Evolutionary conservation across 2,329 filamentous ascomycete genomes (phyloP).

Genomic region (Paecilomyces sp.): DNA sequence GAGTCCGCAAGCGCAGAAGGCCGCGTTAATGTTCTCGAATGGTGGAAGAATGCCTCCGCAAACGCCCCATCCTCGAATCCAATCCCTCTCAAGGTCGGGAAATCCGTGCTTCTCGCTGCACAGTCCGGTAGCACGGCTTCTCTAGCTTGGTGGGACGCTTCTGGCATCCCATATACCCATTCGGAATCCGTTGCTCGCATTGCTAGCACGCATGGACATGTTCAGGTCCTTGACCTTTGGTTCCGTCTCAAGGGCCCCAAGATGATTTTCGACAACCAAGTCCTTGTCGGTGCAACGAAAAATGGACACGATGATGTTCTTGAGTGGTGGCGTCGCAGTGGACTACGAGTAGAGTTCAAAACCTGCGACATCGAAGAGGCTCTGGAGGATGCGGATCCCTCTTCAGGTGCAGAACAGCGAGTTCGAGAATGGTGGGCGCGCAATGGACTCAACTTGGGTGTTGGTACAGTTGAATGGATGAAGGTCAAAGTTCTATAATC

Average conservation of each 20-base stretch:
- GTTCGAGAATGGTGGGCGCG: conserved; percentile 82
- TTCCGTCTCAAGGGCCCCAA: conserved; percentile 65
- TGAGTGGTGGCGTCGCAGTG: conserved; percentile 79
- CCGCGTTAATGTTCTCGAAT: conserved; percentile 78
- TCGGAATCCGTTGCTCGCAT: conserved; percentile 77
- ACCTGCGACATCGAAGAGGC: conserved; percentile 95
- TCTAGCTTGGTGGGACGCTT: conserved; percentile 81
- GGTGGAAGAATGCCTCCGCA: conserved; percentile 73
- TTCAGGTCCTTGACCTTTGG: conserved; percentile 79
- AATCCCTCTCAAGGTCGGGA: conserved; percentile 68
- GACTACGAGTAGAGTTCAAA: conserved; percentile 79
- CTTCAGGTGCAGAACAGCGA: conserved; percentile 61
- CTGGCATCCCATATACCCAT: conserved; percentile 70
- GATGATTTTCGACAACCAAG: conserved; percentile 74
- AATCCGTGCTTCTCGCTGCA: conserved; percentile 74
- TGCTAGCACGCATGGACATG: conserved; percentile 77
- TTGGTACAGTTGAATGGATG: conserved; percentile 86
- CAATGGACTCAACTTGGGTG: conserved; percentile 73
- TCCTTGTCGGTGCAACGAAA: conserved; percentile 79
- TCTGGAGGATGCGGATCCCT: conserved; percentile 66
- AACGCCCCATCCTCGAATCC: conserved; percentile 47
- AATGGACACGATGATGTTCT: conserved; percentile 77
- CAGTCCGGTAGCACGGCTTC: conserved; percentile 73
- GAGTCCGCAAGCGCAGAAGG: conserved; percentile 82
- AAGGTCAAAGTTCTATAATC: conserved; percentile 62